phyloP scores from a whole-genome alignment of 2,329 filamentous ascomycete genomes.

The Ramularia endophylla region DNA sequence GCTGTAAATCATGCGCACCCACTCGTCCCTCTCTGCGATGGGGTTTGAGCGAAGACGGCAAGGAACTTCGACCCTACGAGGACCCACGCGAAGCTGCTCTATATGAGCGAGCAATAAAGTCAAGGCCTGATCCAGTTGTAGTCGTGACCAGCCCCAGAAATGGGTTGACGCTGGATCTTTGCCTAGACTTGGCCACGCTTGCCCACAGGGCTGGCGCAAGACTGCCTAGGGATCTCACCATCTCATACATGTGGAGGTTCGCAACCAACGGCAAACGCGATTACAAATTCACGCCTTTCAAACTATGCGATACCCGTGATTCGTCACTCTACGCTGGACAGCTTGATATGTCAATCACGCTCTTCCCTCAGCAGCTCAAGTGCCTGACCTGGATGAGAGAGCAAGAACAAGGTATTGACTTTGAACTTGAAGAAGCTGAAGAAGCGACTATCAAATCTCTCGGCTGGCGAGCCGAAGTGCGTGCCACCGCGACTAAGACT shows the following conservation, averaged over 20 bases:
- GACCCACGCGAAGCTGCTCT: conserved; percentile 44
- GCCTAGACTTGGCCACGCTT: conserved; percentile 25
- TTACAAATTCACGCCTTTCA: conserved; percentile 18
- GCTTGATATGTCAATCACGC: conserved; percentile 28
- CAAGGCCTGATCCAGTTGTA: conserved; percentile 34
- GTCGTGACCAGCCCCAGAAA: not conserved
- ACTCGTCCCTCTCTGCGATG: conserved; percentile 34
- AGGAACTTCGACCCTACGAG: conserved; percentile 43
- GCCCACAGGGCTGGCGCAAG: conserved; percentile 14
- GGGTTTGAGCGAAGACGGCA: conserved; percentile 25
- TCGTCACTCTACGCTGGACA: conserved; percentile 4
- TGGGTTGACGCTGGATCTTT: conserved; percentile 14
- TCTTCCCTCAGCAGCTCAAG: conserved; percentile 49
- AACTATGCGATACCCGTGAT: conserved; percentile 8
- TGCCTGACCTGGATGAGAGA: conserved; percentile 55
- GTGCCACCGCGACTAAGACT: conserved; percentile 35
- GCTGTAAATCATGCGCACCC: conserved; percentile 34
- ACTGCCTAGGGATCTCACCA: not conserved
- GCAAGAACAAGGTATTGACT: conserved; percentile 46
- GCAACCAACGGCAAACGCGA: not conserved
- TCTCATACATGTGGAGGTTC: conserved; percentile 25
- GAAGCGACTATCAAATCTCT: conserved; percentile 44
- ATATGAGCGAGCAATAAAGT: conserved; percentile 49
- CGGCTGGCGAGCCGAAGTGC: conserved; percentile 53
- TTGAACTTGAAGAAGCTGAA: conserved; percentile 51